These are phyloP conservation scores for Gastrolobium bilobum DNA, from an alignment of 306 rosid genomes.

Conservation along the genomic window DNA sequence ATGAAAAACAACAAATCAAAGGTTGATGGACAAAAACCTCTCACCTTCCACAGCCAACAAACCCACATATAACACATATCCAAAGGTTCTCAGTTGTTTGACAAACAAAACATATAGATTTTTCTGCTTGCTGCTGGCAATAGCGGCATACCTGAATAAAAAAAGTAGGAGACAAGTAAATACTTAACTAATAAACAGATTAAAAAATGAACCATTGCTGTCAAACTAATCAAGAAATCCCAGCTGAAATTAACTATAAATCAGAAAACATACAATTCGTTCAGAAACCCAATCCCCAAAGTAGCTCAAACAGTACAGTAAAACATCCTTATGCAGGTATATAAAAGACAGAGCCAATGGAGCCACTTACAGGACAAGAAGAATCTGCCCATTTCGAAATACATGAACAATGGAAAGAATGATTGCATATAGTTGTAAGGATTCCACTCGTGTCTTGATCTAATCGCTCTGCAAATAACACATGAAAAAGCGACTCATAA, in stretches of 20 bases:
- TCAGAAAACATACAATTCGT: constrained; percentile 16
- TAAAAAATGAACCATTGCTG: background rate
- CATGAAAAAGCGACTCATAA: background rate
- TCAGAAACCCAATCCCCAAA: constrained; percentile 31
- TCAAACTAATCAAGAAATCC: constrained; percentile 34
- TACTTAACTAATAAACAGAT: background rate
- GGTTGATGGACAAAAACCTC: constrained; percentile 31
- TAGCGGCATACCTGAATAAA: constrained; percentile 84
- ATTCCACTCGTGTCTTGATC: constrained; percentile 92
- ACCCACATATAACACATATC: constrained; percentile 97
- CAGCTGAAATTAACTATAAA: constrained; percentile 16
- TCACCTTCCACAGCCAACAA: constrained; percentile 98
- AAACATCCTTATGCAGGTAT: constrained; percentile 17
- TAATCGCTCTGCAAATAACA: constrained; percentile 72
- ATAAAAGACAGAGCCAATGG: background rate
- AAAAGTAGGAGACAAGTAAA: constrained; percentile 16
- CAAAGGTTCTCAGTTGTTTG: constrained; percentile 96
- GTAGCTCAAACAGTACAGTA: constrained; percentile 18
- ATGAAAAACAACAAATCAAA: constrained; percentile 3
- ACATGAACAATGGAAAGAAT: constrained; percentile 95
- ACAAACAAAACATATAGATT: constrained; percentile 85
- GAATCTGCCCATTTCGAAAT: constrained; percentile 97
- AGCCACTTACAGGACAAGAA: constrained; percentile 91
- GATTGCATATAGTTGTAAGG: constrained; percentile 97
- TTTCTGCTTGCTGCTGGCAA: constrained; percentile 97